Conservation (phyloP, 1,284 basidiomycete species). For the Boletus albobrunnescens region DNA sequence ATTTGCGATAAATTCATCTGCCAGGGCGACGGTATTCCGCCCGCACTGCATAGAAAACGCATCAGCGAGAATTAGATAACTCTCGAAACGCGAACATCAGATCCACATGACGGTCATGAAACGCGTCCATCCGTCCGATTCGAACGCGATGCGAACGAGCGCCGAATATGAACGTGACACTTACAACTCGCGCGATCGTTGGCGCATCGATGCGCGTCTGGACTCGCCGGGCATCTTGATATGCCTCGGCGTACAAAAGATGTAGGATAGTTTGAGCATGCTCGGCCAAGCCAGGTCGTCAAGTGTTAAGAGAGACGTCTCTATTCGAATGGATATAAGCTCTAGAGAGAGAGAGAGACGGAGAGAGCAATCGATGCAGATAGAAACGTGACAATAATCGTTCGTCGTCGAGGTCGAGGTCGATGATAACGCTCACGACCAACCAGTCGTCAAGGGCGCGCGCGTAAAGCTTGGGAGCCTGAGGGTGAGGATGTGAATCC, state of each 20-base stretch:
- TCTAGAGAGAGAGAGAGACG: background rate
- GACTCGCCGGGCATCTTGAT: constrained; percentile 33
- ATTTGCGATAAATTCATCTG: constrained; percentile 28
- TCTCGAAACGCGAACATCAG: no score
- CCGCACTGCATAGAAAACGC: constrained; percentile 12
- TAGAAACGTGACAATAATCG: background rate
- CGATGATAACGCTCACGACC: background rate
- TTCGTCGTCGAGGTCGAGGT: background rate
- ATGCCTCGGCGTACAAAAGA: constrained; percentile 31
- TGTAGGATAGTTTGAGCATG: constrained; percentile 32
- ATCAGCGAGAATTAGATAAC: background rate
- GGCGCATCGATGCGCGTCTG: constrained; percentile 19
- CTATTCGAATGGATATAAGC: no score
- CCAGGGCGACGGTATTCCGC: constrained; percentile 31
- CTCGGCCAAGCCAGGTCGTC: no score
- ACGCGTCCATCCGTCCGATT: background rate
- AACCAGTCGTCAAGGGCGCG: no score
- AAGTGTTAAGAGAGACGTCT: no score
- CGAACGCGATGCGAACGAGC: no score
- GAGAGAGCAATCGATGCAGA: background rate
- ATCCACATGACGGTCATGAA: no score
- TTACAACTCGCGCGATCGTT: constrained; percentile 27
- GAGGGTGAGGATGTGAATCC: background rate
- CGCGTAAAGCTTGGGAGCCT: no score
- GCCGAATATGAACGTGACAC: constrained; percentile 2